Conservation (phyloP, 2,329 filamentous ascomycete genomes). For the Aureobasidium sp. region DNA sequence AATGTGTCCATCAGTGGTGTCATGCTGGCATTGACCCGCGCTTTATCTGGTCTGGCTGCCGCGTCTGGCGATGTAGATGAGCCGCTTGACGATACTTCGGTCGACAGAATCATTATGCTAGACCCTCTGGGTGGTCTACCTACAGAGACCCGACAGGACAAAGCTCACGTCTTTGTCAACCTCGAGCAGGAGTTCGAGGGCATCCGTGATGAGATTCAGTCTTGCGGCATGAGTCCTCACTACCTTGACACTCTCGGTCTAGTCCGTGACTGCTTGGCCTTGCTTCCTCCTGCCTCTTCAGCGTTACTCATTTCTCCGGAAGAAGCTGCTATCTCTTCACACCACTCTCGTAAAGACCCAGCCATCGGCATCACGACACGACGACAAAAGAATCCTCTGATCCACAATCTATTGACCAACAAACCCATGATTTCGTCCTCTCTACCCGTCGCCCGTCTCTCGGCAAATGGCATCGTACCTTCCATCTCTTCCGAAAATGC, state of each 20-base stretch:
- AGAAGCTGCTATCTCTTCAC: conserved; percentile 63
- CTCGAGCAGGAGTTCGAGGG: conserved; percentile 78
- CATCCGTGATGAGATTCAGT: conserved; percentile 51
- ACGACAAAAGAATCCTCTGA: conserved; percentile 71
- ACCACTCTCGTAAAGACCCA: conserved; percentile 15
- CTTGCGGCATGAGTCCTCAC: conserved; percentile 25
- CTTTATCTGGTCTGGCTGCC: conserved; percentile 59
- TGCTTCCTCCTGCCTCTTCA: conserved; percentile 78
- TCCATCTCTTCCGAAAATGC: conserved; percentile 27
- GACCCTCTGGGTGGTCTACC: conserved; percentile 85
- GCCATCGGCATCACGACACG: conserved; percentile 46
- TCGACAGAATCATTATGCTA: conserved; percentile 83
- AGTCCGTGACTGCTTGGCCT: conserved; percentile 60
- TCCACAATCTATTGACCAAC: conserved; percentile 93
- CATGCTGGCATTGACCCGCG: conserved; percentile 67
- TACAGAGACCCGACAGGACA: conserved; percentile 50
- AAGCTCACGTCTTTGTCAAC: conserved; percentile 81
- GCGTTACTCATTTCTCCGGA: conserved; percentile 80
- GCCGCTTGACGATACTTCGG: conserved; percentile 40
- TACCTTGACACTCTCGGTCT: conserved; percentile 69
- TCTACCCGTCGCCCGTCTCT: conserved; percentile 64
- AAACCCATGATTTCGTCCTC: conserved; percentile 91
- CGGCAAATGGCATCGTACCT: conserved; percentile 26
- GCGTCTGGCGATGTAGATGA: background rate
- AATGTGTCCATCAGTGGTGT: conserved; percentile 54